These are phyloP conservation scores for Periconia sp. DNA, from an alignment of 2,329 filamentous ascomycete genomes.

Conservation along the genomic window DNA sequence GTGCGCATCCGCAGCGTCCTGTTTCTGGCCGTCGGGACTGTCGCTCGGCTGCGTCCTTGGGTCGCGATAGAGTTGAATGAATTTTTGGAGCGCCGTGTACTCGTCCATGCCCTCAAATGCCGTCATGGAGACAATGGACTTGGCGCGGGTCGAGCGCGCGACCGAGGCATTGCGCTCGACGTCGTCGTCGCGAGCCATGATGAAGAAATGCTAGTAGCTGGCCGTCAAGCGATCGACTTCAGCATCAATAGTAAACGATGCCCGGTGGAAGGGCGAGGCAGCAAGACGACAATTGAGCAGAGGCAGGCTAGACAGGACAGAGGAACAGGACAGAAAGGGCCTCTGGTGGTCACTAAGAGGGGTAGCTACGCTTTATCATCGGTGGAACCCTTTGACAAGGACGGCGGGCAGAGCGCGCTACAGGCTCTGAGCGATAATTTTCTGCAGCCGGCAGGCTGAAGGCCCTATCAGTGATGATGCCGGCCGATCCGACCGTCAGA, in stretches of 20 bases:
- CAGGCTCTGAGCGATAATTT: conserved; percentile 5
- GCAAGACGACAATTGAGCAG: conserved; percentile 2
- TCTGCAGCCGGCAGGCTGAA: conserved; percentile 1
- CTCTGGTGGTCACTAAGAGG: conserved; percentile 5
- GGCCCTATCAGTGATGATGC: conserved; percentile 8
- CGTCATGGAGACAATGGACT: conserved; percentile 42
- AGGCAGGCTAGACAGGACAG: conserved; percentile 5
- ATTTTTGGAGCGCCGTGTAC: conserved; percentile 70
- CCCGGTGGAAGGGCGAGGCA: conserved; percentile 1
- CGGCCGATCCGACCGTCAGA: conserved; percentile 15
- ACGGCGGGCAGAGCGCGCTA: conserved; percentile 2
- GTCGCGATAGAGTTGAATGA: conserved; percentile 71
- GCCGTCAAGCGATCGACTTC: neutral
- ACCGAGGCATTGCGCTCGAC: conserved; percentile 37
- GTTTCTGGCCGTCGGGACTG: conserved; percentile 47
- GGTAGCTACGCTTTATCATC: conserved; percentile 16
- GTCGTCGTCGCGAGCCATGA: conserved; percentile 34
- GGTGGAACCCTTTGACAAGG: conserved; percentile 17
- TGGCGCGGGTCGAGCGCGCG: conserved; percentile 39
- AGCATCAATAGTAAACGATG: conserved; percentile 1
- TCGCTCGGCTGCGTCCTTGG: conserved; percentile 58
- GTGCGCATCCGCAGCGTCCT: conserved; percentile 48
- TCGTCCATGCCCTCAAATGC: conserved; percentile 61
- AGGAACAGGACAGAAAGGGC: conserved; percentile 10
- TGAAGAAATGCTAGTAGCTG: conserved; percentile 1